Evolutionary conservation across 306 rosid genomes (phyloP).

Genomic region (Prunus salicina): DNA sequence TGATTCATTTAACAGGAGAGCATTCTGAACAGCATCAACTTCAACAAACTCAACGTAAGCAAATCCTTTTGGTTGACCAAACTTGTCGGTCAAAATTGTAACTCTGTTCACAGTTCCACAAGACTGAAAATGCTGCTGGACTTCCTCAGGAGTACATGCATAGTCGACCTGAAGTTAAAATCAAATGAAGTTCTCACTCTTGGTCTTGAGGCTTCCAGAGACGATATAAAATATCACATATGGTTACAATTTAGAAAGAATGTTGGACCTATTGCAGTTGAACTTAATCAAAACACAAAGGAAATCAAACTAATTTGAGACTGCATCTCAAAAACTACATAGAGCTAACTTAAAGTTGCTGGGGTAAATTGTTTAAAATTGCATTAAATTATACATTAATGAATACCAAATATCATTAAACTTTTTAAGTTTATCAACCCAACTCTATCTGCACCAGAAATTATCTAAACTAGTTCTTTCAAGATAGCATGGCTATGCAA

Average conservation of each 20-base stretch:
- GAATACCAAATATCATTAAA: background rate
- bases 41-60: conserved; percentile 99
- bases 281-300: background rate
- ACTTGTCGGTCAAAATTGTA: conserved; percentile 97
- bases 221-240: background rate
- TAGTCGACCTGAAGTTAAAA: conserved; percentile 76
- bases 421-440: background rate
- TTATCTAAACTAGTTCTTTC: background rate
- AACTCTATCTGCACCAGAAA: background rate
- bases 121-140: conserved; percentile 99
- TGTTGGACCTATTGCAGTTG: background rate
- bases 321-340: background rate
- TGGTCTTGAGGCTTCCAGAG: background rate
- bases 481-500: background rate
- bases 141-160: conserved; percentile 97
- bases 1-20: conserved; percentile 85
- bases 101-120: conserved; percentile 99
- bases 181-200: background rate
- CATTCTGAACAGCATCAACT: conserved; percentile 91
- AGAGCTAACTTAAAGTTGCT: background rate
- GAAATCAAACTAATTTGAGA: conserved; percentile 2
- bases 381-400: background rate
- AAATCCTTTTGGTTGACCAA: conserved; percentile 98
- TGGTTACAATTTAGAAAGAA: background rate
- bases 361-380: background rate